These are phyloP conservation scores for Acacia crassicarpa DNA, from an alignment of 306 rosid genomes.

Conservation along the genomic window DNA sequence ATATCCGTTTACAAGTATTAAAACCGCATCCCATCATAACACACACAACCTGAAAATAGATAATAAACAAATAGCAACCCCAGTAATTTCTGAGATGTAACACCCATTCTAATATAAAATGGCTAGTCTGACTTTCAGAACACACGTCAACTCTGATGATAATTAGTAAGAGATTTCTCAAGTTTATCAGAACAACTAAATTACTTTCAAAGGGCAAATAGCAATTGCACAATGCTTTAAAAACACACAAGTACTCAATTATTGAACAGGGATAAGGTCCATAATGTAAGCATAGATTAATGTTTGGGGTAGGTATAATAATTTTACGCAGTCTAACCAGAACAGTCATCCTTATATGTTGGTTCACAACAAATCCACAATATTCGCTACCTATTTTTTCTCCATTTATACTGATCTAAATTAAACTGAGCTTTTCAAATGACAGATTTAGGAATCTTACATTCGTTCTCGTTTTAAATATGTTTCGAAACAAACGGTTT, in stretches of 20 bases:
- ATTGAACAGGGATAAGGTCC: background rate
- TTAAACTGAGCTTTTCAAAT: background rate
- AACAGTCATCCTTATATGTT: background rate
- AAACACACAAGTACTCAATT: background rate
- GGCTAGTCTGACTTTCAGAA: background rate
- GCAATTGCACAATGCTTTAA: background rate
- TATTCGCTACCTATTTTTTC: background rate
- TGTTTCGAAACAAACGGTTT: background rate
- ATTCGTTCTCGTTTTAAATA: background rate
- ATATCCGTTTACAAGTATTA: background rate
- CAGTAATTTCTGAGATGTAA: background rate
- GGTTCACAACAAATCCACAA: slow-evolving; percentile 7
- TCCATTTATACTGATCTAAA: background rate
- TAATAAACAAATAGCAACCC: background rate
- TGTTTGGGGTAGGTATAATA: background rate
- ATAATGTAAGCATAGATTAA: background rate
- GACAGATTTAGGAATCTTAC: background rate
- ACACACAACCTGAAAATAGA: background rate
- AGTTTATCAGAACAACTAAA: background rate
- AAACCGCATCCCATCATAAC: background rate
- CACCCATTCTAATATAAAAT: background rate
- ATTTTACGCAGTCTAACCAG: background rate
- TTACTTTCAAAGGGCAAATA: no score
- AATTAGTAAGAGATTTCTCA: background rate
- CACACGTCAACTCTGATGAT: background rate